phyloP scores from a whole-genome alignment of 208 protist species.

The Entamoeba histolytica region DNA sequence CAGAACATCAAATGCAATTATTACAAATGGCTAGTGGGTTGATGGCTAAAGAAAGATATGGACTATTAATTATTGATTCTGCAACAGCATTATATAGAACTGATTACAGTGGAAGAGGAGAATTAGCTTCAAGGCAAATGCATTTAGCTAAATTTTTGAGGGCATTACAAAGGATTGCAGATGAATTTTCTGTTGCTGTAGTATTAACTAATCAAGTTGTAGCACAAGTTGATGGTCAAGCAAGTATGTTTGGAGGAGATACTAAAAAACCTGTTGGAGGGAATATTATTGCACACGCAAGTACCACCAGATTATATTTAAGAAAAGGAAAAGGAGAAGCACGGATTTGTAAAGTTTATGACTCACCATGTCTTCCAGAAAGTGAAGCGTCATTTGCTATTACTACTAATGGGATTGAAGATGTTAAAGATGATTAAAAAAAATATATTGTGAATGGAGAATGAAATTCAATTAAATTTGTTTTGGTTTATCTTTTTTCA shows the following conservation, averaged over 20 bases:
- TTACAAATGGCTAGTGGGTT: slow-evolving; percentile 35
- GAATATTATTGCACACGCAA: slow-evolving; percentile 99
- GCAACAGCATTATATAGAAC: slow-evolving; percentile 83
- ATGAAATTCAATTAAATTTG: too few species aligned
- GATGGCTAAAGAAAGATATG: slow-evolving; percentile 37
- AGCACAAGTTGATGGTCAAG: slow-evolving; percentile 40
- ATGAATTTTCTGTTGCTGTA: slow-evolving; percentile 65
- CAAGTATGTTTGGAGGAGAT: slow-evolving; percentile 42
- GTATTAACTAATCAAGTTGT: slow-evolving; percentile 58
- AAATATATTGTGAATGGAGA: too few species aligned
- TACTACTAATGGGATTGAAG: slow-evolving; percentile 73
- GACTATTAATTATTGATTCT: slow-evolving; percentile 77
- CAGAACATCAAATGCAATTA: slow-evolving; percentile 58
- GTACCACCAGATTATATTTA: slow-evolving; percentile 84
- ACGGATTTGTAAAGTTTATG: slow-evolving; percentile 97
- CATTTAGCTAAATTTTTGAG: slow-evolving; percentile 41
- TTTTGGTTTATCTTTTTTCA: too few species aligned
- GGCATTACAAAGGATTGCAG: slow-evolving; percentile 69
- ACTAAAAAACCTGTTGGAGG: slow-evolving; percentile 54
- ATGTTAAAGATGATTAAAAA: slow-evolving; percentile 31
- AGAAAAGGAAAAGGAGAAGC: slow-evolving; percentile 92
- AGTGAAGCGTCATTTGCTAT: slow-evolving; percentile 77
- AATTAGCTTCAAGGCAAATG: slow-evolving; percentile 72
- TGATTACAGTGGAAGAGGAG: slow-evolving; percentile 79
- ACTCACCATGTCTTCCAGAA: slow-evolving; percentile 93